These are phyloP conservation scores for Cryphonectria parasitica DNA, from an alignment of 2,329 filamentous ascomycete species.

Conservation along the genomic window DNA sequence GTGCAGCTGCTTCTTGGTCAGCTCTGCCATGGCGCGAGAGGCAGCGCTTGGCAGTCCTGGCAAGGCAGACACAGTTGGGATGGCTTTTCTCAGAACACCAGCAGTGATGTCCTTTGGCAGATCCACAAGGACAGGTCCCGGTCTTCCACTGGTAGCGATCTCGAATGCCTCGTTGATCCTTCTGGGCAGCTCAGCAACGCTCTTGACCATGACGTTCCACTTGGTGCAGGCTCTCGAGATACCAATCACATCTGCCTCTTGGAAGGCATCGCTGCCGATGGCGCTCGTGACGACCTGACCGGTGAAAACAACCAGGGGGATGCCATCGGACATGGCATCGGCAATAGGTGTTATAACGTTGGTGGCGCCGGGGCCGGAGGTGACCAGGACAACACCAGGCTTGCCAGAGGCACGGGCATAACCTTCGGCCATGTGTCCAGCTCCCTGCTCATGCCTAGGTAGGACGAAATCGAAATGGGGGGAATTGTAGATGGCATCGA, in stretches of 20 bases:
- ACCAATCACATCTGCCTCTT: constrained; percentile 92
- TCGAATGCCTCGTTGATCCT: constrained; percentile 98
- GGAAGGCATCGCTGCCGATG: constrained; percentile 95
- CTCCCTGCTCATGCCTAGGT: constrained; percentile 94
- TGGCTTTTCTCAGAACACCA: constrained; percentile 78
- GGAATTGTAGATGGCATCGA: constrained; percentile 98
- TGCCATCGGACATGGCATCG: constrained; percentile 93
- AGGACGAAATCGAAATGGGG: constrained; percentile 95
- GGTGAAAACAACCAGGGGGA: constrained; percentile 92
- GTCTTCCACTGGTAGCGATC: constrained; percentile 91
- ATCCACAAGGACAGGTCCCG: constrained; percentile 93
- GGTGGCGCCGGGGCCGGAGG: constrained; percentile 93
- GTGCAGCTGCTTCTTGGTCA: constrained; percentile 73
- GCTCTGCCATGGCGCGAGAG: constrained; percentile 75
- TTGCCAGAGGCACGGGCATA: constrained; percentile 93
- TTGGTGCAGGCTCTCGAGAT: constrained; percentile 96
- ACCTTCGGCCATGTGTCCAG: constrained; percentile 97
- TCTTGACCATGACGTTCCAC: constrained; percentile 99
- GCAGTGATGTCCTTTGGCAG: constrained; percentile 96
- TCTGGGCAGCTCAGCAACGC: constrained; percentile 86
- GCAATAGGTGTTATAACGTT: constrained; percentile 97
- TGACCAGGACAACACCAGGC: constrained; percentile 94
- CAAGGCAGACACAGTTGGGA: constrained; percentile 74
- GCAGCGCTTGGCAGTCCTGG: constrained; percentile 86
- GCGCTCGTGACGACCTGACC: constrained; percentile 89